A percentile compares a stretch with the other conserved stretches of the same genome.
These are phyloP conservation scores for Talaromyces nanjingensis DNA, from an alignment of 495 filamentous ascomycete species.

Conservation along the genomic window DNA sequence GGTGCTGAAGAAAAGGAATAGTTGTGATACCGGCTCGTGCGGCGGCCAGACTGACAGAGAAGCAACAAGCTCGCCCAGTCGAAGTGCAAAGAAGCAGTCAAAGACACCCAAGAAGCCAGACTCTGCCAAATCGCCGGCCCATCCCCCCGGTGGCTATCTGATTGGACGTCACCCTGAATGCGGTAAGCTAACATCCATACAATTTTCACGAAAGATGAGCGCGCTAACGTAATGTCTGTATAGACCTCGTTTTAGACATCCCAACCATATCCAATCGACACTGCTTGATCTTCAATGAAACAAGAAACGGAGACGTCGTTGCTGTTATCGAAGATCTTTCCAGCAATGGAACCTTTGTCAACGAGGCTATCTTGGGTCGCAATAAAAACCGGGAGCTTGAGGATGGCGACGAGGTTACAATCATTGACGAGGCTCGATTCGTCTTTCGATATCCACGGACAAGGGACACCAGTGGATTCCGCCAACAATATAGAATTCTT, in stretches of 20 bases:
- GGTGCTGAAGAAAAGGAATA: slow-evolving; percentile 61
- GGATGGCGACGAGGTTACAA: slow-evolving; percentile 82
- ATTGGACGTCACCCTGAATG: slow-evolving; percentile 92
- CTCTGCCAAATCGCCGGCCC: slow-evolving; percentile 25
- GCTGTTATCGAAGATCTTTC: slow-evolving; percentile 90
- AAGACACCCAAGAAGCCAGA: slow-evolving; percentile 9
- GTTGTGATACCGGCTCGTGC: slow-evolving; percentile 37
- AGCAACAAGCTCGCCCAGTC: slow-evolving; percentile 46
- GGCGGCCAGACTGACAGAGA: slow-evolving; percentile 17
- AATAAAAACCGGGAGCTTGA: slow-evolving; percentile 85
- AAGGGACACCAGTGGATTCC: slow-evolving; percentile 68
- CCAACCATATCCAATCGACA: slow-evolving; percentile 93
- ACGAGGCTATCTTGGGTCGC: slow-evolving; percentile 81
- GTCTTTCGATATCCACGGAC: slow-evolving; percentile 82
- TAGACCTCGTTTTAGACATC: slow-evolving; percentile 73
- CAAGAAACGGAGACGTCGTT: slow-evolving; percentile 67
- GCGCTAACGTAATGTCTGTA: slow-evolving; percentile 13
- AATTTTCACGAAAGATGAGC: not conserved
- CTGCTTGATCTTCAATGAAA: slow-evolving; percentile 83
- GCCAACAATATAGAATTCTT: slow-evolving; percentile 76
- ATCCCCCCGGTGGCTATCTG: slow-evolving; percentile 76
- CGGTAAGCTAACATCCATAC: slow-evolving; percentile 48
- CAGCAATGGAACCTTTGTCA: slow-evolving; percentile 94
- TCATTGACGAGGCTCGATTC: slow-evolving; percentile 76
- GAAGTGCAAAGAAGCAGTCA: slow-evolving; percentile 4